Evolutionary conservation across 169 alveolate genomes (phyloP), one percentile per base, ranked within the genome.

Genomic region (Theileria parva): DNA sequence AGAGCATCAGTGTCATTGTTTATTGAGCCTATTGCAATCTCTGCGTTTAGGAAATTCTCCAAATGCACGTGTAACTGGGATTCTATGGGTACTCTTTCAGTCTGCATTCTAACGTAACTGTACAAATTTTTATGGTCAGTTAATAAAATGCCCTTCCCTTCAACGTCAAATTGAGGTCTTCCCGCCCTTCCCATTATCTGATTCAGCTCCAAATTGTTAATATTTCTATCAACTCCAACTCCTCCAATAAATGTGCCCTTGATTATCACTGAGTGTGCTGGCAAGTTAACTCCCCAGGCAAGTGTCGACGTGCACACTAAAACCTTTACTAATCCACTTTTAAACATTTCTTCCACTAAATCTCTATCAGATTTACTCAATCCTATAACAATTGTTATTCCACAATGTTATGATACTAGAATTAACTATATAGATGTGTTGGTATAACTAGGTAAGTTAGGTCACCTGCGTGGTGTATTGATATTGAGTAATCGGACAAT

Each of bases 271-370:
- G 99, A 96, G 86, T 98, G 98, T 0, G 99, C 99, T 5, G 99
- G 99, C 74, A 99, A 85, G 90, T 99, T 99, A 12, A 99, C 99
- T 48, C 99, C 99, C 99, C 99, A 98, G n/a, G 99, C 99, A 79
- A 99, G 87, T 13, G 99, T 99, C 0, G 99, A 98, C 0, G 99
- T 99, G 25, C 99, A 96, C 57, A 97, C 97, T 73, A 99, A 88
- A 30, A 99, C 98, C 89, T 96, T 95, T 39, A 98, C 91, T 61
- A 94, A 97, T 63, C 98, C 96, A 77, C 95, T 97, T 64, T 96
- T 96, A 90, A 98, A 99, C 83, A 99, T 91, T 50, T 96, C 97
- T 93, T 98, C 99, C 19, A 98, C 99, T 37, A 95, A 84, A 69
- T 92, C 89, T 64, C 99, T 89, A 87, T 99, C 99, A 53, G 95